Conservation (phyloP, 2,329 filamentous ascomycete species). For the Cytospora leucostoma region DNA sequence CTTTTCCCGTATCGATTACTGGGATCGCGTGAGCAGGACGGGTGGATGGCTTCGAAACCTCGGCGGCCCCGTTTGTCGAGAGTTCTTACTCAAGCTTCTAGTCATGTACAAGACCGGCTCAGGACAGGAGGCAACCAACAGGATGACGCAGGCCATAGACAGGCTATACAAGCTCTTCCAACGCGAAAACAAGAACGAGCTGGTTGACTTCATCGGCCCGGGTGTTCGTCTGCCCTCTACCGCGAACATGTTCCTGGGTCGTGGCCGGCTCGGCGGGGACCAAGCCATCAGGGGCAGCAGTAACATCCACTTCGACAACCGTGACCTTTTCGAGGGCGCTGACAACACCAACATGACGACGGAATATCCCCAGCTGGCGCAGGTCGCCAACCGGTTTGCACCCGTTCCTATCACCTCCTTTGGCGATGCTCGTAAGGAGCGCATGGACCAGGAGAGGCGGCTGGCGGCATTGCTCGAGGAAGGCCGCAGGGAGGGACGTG, state of each 20-base stretch:
- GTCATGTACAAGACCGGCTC: slow-evolving; percentile 12
- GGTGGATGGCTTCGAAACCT: slow-evolving; percentile 6
- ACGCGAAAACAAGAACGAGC: slow-evolving; percentile 1
- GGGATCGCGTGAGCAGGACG: slow-evolving; percentile 2
- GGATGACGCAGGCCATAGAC: not conserved
- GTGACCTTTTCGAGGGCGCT: not conserved
- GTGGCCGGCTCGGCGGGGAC: not conserved
- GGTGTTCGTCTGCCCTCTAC: not conserved
- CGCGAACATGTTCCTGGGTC: not conserved
- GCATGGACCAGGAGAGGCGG: not conserved
- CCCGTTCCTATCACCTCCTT: not conserved
- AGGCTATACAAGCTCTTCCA: not conserved
- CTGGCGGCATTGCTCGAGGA: slow-evolving; percentile 2
- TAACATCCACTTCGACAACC: not conserved
- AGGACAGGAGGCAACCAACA: not conserved
- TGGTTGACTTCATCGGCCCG: not conserved
- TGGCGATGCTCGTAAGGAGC: not conserved
- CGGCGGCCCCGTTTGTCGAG: not conserved
- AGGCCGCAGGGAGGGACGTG: not conserved
- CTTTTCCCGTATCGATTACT: not conserved
- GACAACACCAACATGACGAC: not conserved
- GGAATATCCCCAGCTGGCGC: not conserved
- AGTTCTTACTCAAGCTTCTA: slow-evolving; percentile 20
- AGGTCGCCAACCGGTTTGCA: not conserved
- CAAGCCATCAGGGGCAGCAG: not conserved